Percentiles rank a stretch among this genome's conserved stretches.
These are phyloP conservation scores for Gossypium arboreum DNA, from an alignment of 345 rosid species.

Conservation along the genomic window DNA sequence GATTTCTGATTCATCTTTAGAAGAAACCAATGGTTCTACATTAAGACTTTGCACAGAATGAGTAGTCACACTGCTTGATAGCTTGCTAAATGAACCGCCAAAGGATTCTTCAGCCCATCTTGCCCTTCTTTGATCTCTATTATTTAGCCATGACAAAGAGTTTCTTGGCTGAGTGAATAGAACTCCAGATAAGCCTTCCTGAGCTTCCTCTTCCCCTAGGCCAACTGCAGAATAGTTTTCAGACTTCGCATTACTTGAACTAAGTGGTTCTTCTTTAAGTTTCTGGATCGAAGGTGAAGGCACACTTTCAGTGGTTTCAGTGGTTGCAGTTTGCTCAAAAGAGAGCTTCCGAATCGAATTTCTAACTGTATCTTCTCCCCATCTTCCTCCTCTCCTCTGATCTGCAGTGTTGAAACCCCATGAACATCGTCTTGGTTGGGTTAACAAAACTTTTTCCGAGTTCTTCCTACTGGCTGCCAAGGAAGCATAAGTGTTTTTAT, in stretches of 20 bases:
- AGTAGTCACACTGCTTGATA: constrained; percentile 4
- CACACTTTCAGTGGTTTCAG: background rate
- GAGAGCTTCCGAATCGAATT: constrained; percentile 31
- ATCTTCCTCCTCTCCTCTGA: constrained; percentile 18
- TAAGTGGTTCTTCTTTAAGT: constrained; percentile 11
- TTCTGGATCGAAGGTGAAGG: constrained; percentile 13
- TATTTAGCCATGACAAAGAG: constrained; percentile 1
- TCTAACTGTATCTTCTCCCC: constrained; percentile 28
- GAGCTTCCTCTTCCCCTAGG: constrained; percentile 12
- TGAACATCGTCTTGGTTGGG: constrained; percentile 36
- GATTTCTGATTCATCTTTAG: constrained; percentile 21
- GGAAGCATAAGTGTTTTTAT: constrained; percentile 14
- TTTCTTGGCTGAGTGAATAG: constrained; percentile 39
- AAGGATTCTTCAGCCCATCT: constrained; percentile 24
- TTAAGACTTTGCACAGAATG: constrained; percentile 18
- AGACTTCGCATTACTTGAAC: background rate
- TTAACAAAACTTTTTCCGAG: constrained; percentile 23
- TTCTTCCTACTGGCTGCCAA: constrained; percentile 28
- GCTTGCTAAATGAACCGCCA: constrained; percentile 29
- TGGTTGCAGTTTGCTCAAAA: constrained; percentile 19
- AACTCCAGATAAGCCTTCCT: constrained; percentile 16
- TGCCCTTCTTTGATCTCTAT: constrained; percentile 16
- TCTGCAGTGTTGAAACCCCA: constrained; percentile 1
- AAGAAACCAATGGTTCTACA: constrained; percentile 19
- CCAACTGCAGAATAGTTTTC: background rate